Evolutionary conservation across 768 basidiomycete genomes (phyloP).

Genomic region (Naganishia randhawae): DNA sequence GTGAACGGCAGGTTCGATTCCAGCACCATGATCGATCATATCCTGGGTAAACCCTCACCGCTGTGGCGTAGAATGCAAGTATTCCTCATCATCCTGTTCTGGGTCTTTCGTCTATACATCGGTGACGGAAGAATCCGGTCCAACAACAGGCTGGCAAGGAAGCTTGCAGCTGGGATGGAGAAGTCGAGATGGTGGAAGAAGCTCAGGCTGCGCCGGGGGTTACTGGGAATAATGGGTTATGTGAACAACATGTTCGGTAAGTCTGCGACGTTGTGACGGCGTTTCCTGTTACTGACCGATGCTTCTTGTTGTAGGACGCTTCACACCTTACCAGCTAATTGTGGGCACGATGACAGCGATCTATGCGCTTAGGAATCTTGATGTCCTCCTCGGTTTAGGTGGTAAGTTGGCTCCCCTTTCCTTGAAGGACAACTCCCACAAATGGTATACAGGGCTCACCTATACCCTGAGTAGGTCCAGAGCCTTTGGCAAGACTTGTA

Average conservation of each 20-base stretch:
- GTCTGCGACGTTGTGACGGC: conserved; percentile 8
- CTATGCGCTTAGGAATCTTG: conserved; percentile 78
- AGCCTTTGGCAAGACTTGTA: conserved; percentile 83
- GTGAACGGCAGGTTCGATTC: neutral
- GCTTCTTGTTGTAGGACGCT: conserved; percentile 58
- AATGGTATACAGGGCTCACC: conserved; percentile 23
- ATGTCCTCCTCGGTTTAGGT: conserved; percentile 75
- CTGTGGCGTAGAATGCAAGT: conserved; percentile 93
- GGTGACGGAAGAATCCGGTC: conserved; percentile 52
- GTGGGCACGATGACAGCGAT: conserved; percentile 76
- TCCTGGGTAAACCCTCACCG: conserved; percentile 78
- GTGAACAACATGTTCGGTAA: conserved; percentile 44
- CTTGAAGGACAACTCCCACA: neutral
- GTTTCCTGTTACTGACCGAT: neutral
- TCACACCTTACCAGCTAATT: conserved; percentile 95
- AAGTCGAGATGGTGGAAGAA: conserved; percentile 31
- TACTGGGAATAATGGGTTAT: conserved; percentile 35
- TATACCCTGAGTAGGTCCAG: conserved; percentile 63
- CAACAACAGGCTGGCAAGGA: conserved; percentile 21
- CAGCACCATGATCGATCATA: conserved; percentile 81
- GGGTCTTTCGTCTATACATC: conserved; percentile 73
- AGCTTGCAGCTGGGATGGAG: conserved; percentile 38
- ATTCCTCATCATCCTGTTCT: conserved; percentile 84
- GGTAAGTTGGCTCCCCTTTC: conserved; percentile 55
- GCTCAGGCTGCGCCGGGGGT: conserved; percentile 16